Evolutionary conservation across 257 asterid species (phyloP), one percentile per base, ranked within the genome.

Genomic region (Striga asiatica): DNA sequence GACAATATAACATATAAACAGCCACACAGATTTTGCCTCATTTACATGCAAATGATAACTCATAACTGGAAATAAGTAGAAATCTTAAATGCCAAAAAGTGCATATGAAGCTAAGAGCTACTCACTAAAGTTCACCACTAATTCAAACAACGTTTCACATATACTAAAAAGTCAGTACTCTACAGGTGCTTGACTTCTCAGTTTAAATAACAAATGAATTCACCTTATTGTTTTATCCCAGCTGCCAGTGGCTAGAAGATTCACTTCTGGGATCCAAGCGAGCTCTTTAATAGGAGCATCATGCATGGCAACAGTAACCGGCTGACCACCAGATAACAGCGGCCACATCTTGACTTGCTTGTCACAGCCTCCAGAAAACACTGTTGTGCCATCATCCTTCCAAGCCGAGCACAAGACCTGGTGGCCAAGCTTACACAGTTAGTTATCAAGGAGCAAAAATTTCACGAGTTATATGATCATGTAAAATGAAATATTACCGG

Each of bases 281-380:
- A 92, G 78, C 31, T 92, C 93, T 74, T 68, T 84, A 67, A 92
- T 70, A n/a, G 98, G 94, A 75, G 88, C 81, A 73, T 92, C 97
- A 50, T 92, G 98, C 88, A 84, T 76, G 69, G 82, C 95, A 59
- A 88, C 95, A 38, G 95, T 91, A 18, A 88, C 82, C 1, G 95
- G 78, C 63, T 76, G 89, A 50, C 80, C 88, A 32, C 93, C 93
- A 59, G 92, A 72, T 57, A 70, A 69, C 57, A 92, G 66, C 19
- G 89, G 95, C 98, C 98, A 92, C 98, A 92, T 92, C 66, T 88
- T 92, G 50, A 81, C 97, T 76, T 84, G 97, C 68, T 92, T 92
- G 76, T 92, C 98, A 73, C 98, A 92, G 64, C 98, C 95, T 56
- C 98, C 98, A 66, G 98, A 80, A 76, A 92, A 92, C 54, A 92